Base-by-base conservation (phyloP, 2,329 filamentous ascomycete genomes). In the Colletotrichum melonis region DNA sequence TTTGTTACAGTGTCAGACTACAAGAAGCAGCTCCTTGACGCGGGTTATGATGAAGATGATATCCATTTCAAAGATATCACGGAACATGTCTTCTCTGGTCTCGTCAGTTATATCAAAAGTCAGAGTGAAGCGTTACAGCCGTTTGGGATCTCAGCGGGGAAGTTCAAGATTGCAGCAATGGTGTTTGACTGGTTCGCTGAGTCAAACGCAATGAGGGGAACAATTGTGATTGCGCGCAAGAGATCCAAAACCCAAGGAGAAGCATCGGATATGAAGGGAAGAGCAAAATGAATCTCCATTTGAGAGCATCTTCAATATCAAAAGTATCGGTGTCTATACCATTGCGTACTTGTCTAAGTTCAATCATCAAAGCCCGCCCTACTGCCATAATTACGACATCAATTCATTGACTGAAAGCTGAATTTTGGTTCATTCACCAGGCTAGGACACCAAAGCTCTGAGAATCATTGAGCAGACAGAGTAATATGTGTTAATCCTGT, bases 31-130 rank as follows among this genome's bases (percentile, higher is more conserved):
- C 78, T 91, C 7, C 78, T 83, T 1, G 79, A 81, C 22, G 86
- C 84, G 3, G 89, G 89, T 2, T 91, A 90, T 75, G 78, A 82
- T 14, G 66, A 74, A 3, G 78, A 80, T 0, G 69, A 74, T 7
- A 85, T 90, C 55, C 78, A 80, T 30, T 82, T 90, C 1, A 78
- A 79, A 19, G 89, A 91, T 76, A 81, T 91, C 22, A 88, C 88
- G 2, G 81, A 84, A 5, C 78, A 89, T 73, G 88, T 90, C 0
- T 91, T 91, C 76, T 75, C 78, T 0, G 87, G 87, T 0, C 77
- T 91, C 19, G 83, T 85, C 4, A 75, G 65, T 1, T 89, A 85
- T 69, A 78, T 91, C 30, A 77, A 78, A 22, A 69, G 68, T 7
- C 83, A 85, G 52, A 81, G 83, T 16, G 70, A 74, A 7, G 77